Percentiles rank a stretch among this genome's conserved stretches.
phyloP scores from a whole-genome alignment of 2,329 filamentous ascomycete genomes.

The Dryadomyces quercus-mongolicae region DNA sequence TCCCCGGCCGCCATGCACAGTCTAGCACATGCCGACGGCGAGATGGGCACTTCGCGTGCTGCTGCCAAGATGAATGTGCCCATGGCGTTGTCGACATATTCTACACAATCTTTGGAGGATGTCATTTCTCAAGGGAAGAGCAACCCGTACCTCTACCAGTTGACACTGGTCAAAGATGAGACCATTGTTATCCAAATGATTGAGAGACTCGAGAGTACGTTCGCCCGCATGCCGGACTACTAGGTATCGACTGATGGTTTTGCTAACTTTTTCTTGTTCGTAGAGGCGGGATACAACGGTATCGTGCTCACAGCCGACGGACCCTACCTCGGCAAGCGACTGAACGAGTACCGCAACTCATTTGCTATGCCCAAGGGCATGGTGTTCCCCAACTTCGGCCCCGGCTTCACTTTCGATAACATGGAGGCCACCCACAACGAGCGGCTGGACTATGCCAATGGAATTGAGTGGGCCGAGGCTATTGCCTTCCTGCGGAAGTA shows the following conservation, averaged over 20 bases:
- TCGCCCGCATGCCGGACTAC: background rate
- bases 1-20: constrained; percentile 40
- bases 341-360: background rate
- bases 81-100: constrained; percentile 35
- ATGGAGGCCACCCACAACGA: background rate
- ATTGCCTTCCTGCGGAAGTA: background rate
- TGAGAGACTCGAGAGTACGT: background rate
- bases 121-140: constrained; percentile 26
- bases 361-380: background rate
- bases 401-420: background rate
- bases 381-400: background rate
- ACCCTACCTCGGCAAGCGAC: constrained; percentile 36
- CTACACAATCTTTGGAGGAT: constrained; percentile 31
- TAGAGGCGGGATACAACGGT: background rate
- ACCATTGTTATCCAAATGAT: background rate
- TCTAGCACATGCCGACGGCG: constrained; percentile 38
- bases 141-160: constrained; percentile 24
- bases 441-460: background rate
- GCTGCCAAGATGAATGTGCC: background rate
- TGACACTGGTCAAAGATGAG: background rate
- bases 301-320: constrained; percentile 42
- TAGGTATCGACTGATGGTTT: too few species aligned
- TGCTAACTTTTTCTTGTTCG: background rate
- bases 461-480: background rate
- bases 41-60: constrained; percentile 21